Base-by-base conservation (phyloP, 2,329 filamentous ascomycete genomes). In the Aschersonia sp. region DNA sequence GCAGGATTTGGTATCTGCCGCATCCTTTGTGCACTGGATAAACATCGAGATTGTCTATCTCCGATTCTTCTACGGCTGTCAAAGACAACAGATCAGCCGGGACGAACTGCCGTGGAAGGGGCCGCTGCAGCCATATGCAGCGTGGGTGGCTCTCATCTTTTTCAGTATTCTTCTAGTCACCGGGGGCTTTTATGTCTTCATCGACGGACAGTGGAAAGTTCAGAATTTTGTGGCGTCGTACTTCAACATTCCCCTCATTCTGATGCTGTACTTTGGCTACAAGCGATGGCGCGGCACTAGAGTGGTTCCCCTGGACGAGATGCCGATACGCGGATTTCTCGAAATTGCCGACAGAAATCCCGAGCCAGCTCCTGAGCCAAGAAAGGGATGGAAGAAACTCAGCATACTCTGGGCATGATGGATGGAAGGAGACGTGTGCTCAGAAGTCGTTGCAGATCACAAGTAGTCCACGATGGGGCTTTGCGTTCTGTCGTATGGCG, bases 181-280 rank as follows among this genome's bases (percentile, higher is more conserved):
- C 54, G 85, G 85, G 56, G 83, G 82, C 2, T 87, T 85, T 60
- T 72, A 77, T 43, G 74, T 82, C 32, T 87, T 87, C 62, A 80
- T 79, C 62, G 74, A 78, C 0, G 65, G 68, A 12, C 65, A 77
- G 12, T 87, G 78, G 75, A 73, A 67, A 35, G 70, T 71, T 0
- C 69, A 71, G 20, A 69, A 65, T 53, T 88, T 88, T 55, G 51
- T 78, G n/a, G 70, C 73, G 1, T 67, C 60, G 60, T 85, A 76
- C 56, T 67, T 82, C 59, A 79, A 68, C 40, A 64, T 79, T 1
- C 77, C 66, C 48, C 72, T 67, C 54, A 80, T 82, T 60, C 52
- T 75, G 4, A 63, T 65, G 2, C 64, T 81, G 5, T 82, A 79
- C 56, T 20, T 72, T 20, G 74, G 71, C 7, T 78, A 81, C 63